Percentiles rank a stretch among this genome's conserved stretches.
phyloP scores from a whole-genome alignment of 1,139 yeast species.

The Yamadazyma diddensiae region DNA sequence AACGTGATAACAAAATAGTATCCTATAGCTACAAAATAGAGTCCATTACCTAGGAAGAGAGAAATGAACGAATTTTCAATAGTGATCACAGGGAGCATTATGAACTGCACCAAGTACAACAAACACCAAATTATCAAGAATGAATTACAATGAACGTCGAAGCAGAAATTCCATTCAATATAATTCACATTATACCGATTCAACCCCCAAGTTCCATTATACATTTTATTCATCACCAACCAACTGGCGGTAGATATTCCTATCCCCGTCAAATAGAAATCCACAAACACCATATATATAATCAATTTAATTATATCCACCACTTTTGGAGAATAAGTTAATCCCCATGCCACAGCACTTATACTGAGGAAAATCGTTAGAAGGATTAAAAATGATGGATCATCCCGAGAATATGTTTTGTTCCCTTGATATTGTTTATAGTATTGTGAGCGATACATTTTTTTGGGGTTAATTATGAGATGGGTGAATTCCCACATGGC shows the following conservation, averaged over 20 bases:
- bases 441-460: constrained; percentile 78
- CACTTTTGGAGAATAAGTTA: constrained; percentile 68
- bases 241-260: constrained; percentile 71
- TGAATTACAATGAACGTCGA: constrained; percentile 89
- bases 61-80: constrained; percentile 59
- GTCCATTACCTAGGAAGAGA: constrained; percentile 69
- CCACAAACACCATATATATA: constrained; percentile 80
- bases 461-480: constrained; percentile 69
- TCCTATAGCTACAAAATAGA: constrained; percentile 69
- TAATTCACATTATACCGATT: constrained; percentile 42
- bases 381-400: constrained; percentile 80
- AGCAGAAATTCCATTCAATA: constrained; percentile 92
- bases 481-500: constrained; percentile 89
- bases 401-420: constrained; percentile 76
- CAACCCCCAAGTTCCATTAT: constrained; percentile 42
- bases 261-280: constrained; percentile 70
- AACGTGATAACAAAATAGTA: constrained; percentile 80
- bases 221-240: constrained; percentile 64
- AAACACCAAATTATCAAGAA: constrained; percentile 78
- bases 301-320: constrained; percentile 61
- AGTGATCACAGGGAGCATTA: constrained; percentile 68
- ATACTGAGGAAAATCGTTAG: constrained; percentile 61
- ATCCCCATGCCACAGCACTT: constrained; percentile 89
- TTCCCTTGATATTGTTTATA: constrained; percentile 42
- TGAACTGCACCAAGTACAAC: constrained; percentile 72